A percentile compares a stretch with the other conserved stretches of the same genome.
Conservation (phyloP, 192 early-diverging fungal genomes). For the Backusella morwellensis region DNA sequence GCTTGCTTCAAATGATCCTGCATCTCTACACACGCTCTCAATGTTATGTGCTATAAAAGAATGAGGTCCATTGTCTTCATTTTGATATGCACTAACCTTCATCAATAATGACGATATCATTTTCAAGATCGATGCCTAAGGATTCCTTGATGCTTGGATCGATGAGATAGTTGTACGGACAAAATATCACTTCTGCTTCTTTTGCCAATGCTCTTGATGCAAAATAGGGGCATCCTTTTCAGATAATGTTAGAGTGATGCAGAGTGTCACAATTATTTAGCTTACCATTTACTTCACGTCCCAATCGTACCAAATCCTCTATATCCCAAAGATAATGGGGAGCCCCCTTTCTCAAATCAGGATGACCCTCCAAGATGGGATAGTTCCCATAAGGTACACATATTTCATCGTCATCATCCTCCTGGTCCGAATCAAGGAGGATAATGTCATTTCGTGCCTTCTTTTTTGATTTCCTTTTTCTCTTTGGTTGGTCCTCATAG, state of each 20-base stretch:
- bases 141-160: slow-evolving; percentile 51
- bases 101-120: slow-evolving; percentile 57
- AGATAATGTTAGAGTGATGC: too few relatives aligned
- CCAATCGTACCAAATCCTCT: slow-evolving; percentile 52
- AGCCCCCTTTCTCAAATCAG: not conserved
- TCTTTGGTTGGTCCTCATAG: not conserved
- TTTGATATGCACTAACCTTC: slow-evolving; percentile 30
- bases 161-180: slow-evolving; percentile 66
- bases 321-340: slow-evolving; percentile 49
- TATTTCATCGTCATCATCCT: not conserved
- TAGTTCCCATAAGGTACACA: slow-evolving; percentile 22
- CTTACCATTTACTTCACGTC: slow-evolving; percentile 18
- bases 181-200: slow-evolving; percentile 56
- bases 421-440: not conserved
- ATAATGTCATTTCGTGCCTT: not conserved
- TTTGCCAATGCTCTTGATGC: slow-evolving; percentile 44
- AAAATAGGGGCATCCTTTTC: slow-evolving; percentile 53
- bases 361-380: slow-evolving; percentile 8
- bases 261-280: too few relatives aligned
- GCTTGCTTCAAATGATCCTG: slow-evolving; percentile 45
- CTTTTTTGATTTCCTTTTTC: not conserved
- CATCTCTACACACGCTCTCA: slow-evolving; percentile 51
- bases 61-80: not conserved
- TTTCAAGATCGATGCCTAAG: slow-evolving; percentile 44
- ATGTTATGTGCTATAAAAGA: slow-evolving; percentile 51